Base-by-base conservation (phyloP, 371 early-diverging fungal genomes). In the Actinomortierella wolfii region DNA sequence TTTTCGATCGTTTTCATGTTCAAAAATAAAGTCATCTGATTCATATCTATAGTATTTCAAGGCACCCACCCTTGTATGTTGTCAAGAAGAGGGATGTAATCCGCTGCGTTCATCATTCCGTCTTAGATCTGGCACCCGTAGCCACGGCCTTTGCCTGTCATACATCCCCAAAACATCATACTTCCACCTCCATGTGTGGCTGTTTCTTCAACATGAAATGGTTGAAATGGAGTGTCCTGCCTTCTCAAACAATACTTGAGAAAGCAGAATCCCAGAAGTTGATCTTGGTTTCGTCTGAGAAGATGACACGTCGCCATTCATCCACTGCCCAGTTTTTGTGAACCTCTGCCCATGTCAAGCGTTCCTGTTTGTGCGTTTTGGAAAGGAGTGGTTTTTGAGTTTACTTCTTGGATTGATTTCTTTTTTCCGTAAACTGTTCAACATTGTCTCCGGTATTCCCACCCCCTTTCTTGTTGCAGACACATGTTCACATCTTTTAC, bases 221-320 rank as follows among this genome's bases (percentile, higher is more conserved):
- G 42, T 42, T 54, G 63, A 8, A 56, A 4, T 24, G 40, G 23
- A 14, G 20, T 49, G n/a, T 41, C 40, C 20, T 57, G 23, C 8
- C 23, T 41, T 17, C 3, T 8, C 62, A 47, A 64, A 41, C 45
- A 43, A 25, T 57, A 62, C 1, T 58, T 26, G 9, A 55, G 20
- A 1, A 57, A 64, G 70, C 71, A 0, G 44, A 56, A n/a, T 39
- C 34, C 45, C 50, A 64, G 18, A 45, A 24, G 45, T 67, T 75
- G 14, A 76, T 61, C 55, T 76, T 67, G 20, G 57, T 75, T 18
- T 76, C 52, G 42, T 75, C 77, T 0, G 64, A 75, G 59, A 55
- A 76, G 13, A 76, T 41, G 8, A 62, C 68, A 11, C 56, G 51
- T n/a, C 17, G 58, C 64, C 63, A 74, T 42, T 76, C 68, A 25